Evolutionary conservation across 2,329 filamentous ascomycete species (phyloP), one percentile per base, ranked within the genome.

Genomic region (Phyllosticta citrichinensis): DNA sequence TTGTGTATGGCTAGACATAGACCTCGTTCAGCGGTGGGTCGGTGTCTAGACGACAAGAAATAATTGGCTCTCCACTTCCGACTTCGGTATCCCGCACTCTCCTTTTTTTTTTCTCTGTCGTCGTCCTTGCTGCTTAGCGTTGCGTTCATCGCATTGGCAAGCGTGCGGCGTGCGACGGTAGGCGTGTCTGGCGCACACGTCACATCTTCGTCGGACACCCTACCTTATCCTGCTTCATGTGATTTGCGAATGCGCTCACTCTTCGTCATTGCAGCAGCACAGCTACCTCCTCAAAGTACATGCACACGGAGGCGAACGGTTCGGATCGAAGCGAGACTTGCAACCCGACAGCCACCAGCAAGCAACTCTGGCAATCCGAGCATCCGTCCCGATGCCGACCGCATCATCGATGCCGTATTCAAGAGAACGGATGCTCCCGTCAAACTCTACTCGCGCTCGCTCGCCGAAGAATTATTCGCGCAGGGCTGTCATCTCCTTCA

Each of bases 11-110:
- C 53, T 60, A 60, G 53, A 60, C 58, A 60, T 60, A 60, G 58
- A 60, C 58, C 33, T 60, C 55, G 56, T 17, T n/a, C 57, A 50
- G 40, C 40, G 40, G 58, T 56, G 58, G 58, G 52, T 60, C 58
- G 52, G 8, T 55, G 58, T 60, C 40, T 53, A 47, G 52, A 50
- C 58, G 58, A 56, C 52, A 60, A 27, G 22, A 60, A 60, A 60
- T 52, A 54, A 60, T 60, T 56, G 24, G 19, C 55, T 60, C 58
- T 60, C 58, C 58, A 60, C 58, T 60, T 60, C 58, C 53, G 58
- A 60, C 25, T 52, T 60, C 35, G 58, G 58, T 25, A 24, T 50
- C 24, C 24, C 53, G 40, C 40, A n/a, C 6, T 47, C 40, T 47
- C 40, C 14, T 47, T 47, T 47, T 47, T 4, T 47, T 17, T 17